Conservation (phyloP, 2,329 filamentous ascomycete species). For the Pseudofabraea citricarpa region DNA sequence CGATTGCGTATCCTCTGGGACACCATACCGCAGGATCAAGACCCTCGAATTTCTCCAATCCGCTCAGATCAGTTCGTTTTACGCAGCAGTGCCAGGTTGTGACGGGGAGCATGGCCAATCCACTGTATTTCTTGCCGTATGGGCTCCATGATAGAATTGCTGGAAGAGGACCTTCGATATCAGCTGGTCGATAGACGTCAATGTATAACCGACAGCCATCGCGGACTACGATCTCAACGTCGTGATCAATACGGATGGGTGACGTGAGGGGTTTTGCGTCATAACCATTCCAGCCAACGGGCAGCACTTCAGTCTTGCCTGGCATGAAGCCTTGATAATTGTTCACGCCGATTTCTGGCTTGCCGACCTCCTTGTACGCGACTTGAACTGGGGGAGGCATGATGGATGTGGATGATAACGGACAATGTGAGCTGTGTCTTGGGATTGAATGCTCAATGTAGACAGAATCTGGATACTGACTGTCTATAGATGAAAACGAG, state of each 20-base stretch:
- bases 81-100: conserved; percentile 7
- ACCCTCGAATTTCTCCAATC: conserved; percentile 18
- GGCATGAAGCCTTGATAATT: conserved; percentile 2
- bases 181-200: conserved; percentile 17
- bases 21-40: conserved; percentile 22
- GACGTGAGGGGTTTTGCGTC: neutral
- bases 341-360: conserved; percentile 3
- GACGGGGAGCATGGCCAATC: conserved; percentile 8
- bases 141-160: conserved; percentile 16
- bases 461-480: too few relatives aligned
- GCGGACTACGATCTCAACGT: conserved; percentile 13
- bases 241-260: conserved; percentile 4
- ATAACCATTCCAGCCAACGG: conserved; percentile 4
- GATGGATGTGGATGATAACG: too few relatives aligned
- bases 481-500: too few relatives aligned
- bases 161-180: conserved; percentile 4
- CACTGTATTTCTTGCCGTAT: conserved; percentile 19
- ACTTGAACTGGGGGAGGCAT: conserved; percentile 4
- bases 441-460: too few relatives aligned
- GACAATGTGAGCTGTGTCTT: too few relatives aligned
- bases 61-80: conserved; percentile 5
- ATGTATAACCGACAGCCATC: conserved; percentile 15
- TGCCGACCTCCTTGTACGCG: neutral
- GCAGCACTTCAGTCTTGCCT: conserved; percentile 1
- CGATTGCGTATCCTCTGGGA: conserved; percentile 18